A percentile compares a stretch with the other conserved stretches of the same genome.
phyloP scores from a whole-genome alignment of 495 filamentous ascomycete genomes.

The Talaromyces ruber region DNA sequence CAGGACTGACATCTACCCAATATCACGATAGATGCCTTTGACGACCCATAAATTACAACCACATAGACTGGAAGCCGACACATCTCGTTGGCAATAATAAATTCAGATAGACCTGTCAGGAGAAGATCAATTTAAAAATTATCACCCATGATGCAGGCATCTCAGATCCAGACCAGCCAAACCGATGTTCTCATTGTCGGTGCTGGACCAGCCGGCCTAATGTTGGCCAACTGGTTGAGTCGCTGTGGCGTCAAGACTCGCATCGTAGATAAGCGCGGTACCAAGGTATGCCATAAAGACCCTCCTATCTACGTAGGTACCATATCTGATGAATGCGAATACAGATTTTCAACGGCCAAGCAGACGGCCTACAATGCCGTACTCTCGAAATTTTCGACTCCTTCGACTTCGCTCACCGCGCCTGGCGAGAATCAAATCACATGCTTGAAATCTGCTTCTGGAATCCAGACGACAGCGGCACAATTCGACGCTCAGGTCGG shows the following conservation, averaged over 20 bases:
- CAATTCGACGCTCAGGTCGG: conserved; percentile 39
- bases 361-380: conserved; percentile 49
- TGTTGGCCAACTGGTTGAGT: conserved; percentile 52
- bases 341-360: conserved; percentile 41
- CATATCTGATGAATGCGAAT: not conserved
- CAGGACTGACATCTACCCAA: not conserved
- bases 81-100: not conserved
- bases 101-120: not conserved
- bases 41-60: not conserved
- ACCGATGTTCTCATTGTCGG: conserved; percentile 43
- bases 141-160: not conserved
- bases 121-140: not conserved
- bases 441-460: conserved; percentile 38
- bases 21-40: not conserved
- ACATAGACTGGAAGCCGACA: not conserved
- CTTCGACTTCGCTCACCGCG: conserved; percentile 50
- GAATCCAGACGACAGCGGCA: conserved; percentile 34
- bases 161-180: not conserved
- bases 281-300: conserved; percentile 20
- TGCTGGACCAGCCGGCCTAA: conserved; percentile 56
- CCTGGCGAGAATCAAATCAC: conserved; percentile 53
- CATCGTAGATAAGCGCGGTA: conserved; percentile 51
- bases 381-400: conserved; percentile 58
- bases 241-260: conserved; percentile 45
- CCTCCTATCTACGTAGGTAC: not conserved